Base-by-base conservation (phyloP, 306 rosid genomes). In the Lupinus albus region DNA sequence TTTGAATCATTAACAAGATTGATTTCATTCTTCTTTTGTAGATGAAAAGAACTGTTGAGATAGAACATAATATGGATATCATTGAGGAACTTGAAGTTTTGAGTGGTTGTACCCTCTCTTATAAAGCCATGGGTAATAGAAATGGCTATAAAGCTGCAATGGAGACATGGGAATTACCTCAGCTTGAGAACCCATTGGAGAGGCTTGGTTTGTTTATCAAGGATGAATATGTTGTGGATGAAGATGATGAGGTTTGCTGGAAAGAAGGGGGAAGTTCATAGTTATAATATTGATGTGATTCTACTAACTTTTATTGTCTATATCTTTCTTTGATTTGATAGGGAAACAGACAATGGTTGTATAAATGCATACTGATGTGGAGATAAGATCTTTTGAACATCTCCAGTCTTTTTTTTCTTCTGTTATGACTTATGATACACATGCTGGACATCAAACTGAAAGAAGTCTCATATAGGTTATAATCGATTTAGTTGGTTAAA, bases 171-270 rank as follows among this genome's bases (percentile, higher is more conserved):
- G 77, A 74, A 59, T 61, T 53, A 71, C 75, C 84, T 61, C 74
- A 67, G 55, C 41, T 76, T 11, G 81, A 73, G 54, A 72, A 70
- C 36, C 92, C 89, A 2, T 72, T 93, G 79, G 90, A 88, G 88
- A 84, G 77, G 72, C 83, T 93, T 4, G 99, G 99, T 47, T 71
- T 93, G 61, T 90, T 84, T 52, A 73, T 88, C 21, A 93, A 90
- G 77, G 85, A 82, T n/a, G 97, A 88, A 12, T 77, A 58, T 38
- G 28, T 61, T 2, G 86, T 66, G 11, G 84, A 81, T 1, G 89
- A 83, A 9, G 89, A 82, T 15, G 96, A 89, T 41, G 91, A 79
- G 74, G 45, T 72, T 51, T 79, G 46, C 46, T 76, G 82, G 39
- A 92, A 89, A 75, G 95, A 87, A 68, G 96, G 92, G 49, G 95